Evolutionary conservation across 192 early-diverging fungal species (phyloP).

Genomic region (Chytriomyces sp.): DNA sequence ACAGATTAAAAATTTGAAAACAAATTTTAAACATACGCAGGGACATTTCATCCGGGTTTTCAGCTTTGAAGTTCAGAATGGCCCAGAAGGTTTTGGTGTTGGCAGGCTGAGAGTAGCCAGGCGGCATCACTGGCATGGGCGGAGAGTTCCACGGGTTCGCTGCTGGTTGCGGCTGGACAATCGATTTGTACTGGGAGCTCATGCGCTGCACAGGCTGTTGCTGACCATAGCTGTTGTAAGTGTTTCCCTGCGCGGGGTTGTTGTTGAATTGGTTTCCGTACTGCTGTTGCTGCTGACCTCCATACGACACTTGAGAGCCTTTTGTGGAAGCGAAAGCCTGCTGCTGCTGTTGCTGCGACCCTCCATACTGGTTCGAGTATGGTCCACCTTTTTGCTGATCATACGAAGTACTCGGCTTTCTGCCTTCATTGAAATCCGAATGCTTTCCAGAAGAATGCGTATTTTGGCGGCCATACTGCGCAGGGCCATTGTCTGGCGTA

Average conservation of each 20-base stretch:
- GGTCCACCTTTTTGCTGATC: too few species aligned
- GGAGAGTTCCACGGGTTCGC: background rate
- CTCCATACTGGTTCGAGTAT: too few species aligned
- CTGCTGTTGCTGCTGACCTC: too few species aligned
- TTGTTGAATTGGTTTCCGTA: too few species aligned
- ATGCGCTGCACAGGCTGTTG: too few species aligned
- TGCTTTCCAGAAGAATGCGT: background rate
- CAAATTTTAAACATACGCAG: conserved; percentile 9
- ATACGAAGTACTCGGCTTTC: background rate
- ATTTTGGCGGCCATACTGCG: background rate
- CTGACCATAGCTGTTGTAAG: too few species aligned
- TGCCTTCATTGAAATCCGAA: background rate
- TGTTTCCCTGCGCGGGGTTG: too few species aligned
- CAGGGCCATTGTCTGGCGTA: background rate
- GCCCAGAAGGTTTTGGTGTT: conserved; percentile 7
- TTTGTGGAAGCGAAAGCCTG: too few species aligned
- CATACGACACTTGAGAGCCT: too few species aligned
- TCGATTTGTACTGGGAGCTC: background rate
- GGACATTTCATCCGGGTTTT: conserved; percentile 15
- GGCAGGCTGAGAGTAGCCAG: background rate
- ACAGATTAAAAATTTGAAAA: conserved; percentile 3
- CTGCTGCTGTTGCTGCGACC: too few species aligned
- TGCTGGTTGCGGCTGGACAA: conserved; percentile 1
- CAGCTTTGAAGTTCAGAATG: conserved; percentile 25
- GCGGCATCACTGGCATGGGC: conserved; percentile 4